Evolutionary conservation across 495 filamentous ascomycete genomes (phyloP), one percentile per base, ranked within the genome.

Genomic region (Collariella sp.): DNA sequence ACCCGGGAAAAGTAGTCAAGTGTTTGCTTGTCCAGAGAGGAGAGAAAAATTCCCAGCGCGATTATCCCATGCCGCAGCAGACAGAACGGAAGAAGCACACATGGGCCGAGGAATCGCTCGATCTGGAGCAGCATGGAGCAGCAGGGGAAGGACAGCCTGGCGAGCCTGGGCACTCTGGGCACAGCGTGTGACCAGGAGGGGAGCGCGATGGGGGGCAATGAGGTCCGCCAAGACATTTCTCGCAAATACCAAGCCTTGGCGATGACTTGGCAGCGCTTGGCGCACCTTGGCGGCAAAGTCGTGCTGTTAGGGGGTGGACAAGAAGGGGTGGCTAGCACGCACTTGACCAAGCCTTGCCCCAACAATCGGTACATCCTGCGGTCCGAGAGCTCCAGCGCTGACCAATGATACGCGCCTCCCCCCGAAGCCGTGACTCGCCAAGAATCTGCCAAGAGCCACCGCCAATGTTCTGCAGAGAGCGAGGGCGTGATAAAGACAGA

Each of bases 401-500:
- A 31, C 64, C 66, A 68, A 67, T 68, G 46, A 59, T 23, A 31
- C 23, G 22, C 11, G 26, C 59, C 57, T 60, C 57, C 57, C 55
- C 49, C 60, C 57, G 57, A 62, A 56, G 56, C 64, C 64, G 51
- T 63, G 65, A 69, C n/a, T 61, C 63, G 70, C 72, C 72, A 75
- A 70, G 43, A 35, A 58, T 61, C 56, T 64, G 71, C 71, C 72
- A 75, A 73, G 71, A 61, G 64, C 70, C 70, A 70, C 68, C 63
- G 70, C 72, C 70, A 56, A 72, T 64, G 64, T 67, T 71, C 65
- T 60, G 70, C 69, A 67, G 52, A 68, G 70, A 54, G 60, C 50
- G 64, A 68, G 60, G 58, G 50, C 67, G 68, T 67, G 72, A 72
- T 72, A 73, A 74, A 71, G 69, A 73, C 63, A 69, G 65, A 65